Percentiles rank a stretch among this genome's conserved stretches.
phyloP scores from a whole-genome alignment of 1,284 basidiomycete species.

The Puccinia coronata region DNA sequence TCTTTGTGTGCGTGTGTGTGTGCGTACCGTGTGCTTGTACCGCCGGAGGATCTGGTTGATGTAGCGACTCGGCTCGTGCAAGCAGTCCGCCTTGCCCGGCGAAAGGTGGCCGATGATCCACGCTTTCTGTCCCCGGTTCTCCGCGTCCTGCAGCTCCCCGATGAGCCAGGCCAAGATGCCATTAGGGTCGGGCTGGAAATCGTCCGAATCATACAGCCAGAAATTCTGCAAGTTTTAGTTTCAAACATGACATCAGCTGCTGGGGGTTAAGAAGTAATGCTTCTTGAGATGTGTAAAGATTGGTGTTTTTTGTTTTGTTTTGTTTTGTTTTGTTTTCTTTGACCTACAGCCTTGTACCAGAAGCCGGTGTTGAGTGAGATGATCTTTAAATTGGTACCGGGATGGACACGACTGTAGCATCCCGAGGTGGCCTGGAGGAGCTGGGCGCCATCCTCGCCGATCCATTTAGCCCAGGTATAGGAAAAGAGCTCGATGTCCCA shows the following conservation, averaged over 20 bases:
- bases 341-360: constrained; percentile 49
- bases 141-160: constrained; percentile 65
- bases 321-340: too few species aligned
- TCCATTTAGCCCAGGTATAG: constrained; percentile 41
- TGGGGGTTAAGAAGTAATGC: too few species aligned
- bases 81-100: constrained; percentile 62
- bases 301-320: too few species aligned
- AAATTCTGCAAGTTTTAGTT: constrained; percentile 43
- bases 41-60: constrained; percentile 66
- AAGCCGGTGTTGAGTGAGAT: constrained; percentile 49
- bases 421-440: constrained; percentile 25
- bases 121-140: constrained; percentile 62
- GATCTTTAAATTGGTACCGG: constrained; percentile 47
- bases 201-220: constrained; percentile 49
- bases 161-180: constrained; percentile 62
- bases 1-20: too few species aligned
- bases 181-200: constrained; percentile 61
- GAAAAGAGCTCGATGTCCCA: constrained; percentile 49
- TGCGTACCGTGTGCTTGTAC: constrained; percentile 62
- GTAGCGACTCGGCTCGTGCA: constrained; percentile 56
- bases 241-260: too few species aligned
- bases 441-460: constrained; percentile 19
- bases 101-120: constrained; percentile 53
- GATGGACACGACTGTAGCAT: constrained; percentile 44
- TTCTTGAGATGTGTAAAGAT: too few species aligned